Conservation (phyloP, 2,329 filamentous ascomycete species). For the Cordyceps cicadae region DNA sequence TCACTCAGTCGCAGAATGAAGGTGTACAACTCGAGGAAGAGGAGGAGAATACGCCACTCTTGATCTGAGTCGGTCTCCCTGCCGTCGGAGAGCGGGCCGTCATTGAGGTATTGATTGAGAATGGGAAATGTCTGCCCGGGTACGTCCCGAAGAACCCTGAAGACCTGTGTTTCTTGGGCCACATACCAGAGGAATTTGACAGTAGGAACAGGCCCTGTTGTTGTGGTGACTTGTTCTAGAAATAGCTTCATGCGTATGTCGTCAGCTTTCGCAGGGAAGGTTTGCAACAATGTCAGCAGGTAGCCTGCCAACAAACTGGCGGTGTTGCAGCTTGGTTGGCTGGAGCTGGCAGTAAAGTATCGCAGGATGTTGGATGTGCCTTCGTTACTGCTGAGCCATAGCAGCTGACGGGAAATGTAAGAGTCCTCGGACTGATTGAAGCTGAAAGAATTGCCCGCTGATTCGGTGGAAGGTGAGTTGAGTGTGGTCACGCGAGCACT, state of each 20-base stretch:
- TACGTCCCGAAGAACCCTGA: slow-evolving; percentile 23
- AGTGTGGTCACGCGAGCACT: slow-evolving; percentile 31
- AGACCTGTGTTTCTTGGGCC: slow-evolving; percentile 36
- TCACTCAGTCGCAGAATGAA: slow-evolving; percentile 90
- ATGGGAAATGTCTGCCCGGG: slow-evolving; percentile 22
- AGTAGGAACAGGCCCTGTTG: slow-evolving; percentile 48
- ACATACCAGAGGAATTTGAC: slow-evolving; percentile 71
- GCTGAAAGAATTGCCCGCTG: slow-evolving; percentile 25
- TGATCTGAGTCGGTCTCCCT: slow-evolving; percentile 23
- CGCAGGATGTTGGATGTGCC: slow-evolving; percentile 50
- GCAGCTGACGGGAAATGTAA: slow-evolving; percentile 58
- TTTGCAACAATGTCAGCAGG: slow-evolving; percentile 73
- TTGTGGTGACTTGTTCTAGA: slow-evolving; percentile 36
- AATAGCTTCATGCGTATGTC: slow-evolving; percentile 95
- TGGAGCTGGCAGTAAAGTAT: slow-evolving; percentile 26
- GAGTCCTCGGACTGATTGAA: slow-evolving; percentile 28
- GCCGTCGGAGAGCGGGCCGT: slow-evolving; percentile 14
- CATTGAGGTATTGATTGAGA: slow-evolving; percentile 24
- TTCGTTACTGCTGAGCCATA: slow-evolving; percentile 64
- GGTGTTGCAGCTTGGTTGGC: slow-evolving; percentile 24
- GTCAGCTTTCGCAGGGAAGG: slow-evolving; percentile 73
- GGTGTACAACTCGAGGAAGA: slow-evolving; percentile 90
- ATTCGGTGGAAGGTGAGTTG: background rate
- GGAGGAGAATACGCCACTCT: slow-evolving; percentile 81
- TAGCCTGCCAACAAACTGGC: slow-evolving; percentile 74